Evolutionary conservation across 1,284 basidiomycete genomes (phyloP), one percentile per base, ranked within the genome.

Genomic region (Ceratobasidium sp.): DNA sequence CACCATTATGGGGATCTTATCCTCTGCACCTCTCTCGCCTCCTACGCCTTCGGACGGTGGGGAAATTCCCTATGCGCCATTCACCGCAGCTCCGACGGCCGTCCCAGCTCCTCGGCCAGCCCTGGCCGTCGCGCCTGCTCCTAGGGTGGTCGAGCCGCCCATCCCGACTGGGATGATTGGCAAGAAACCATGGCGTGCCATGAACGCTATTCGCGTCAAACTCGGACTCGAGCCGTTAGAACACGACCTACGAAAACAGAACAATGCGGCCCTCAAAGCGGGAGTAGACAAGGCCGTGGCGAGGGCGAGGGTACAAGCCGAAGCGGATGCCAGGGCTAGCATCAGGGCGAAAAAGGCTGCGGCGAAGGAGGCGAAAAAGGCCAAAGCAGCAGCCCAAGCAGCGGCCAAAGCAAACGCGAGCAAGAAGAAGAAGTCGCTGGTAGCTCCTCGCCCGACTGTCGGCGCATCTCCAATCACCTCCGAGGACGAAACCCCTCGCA

Each of bases 51-150:
- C 67, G 44, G 67, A 72, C 22, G 44, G 45, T 31, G 56, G 56
- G 5, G 67, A 72, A 24, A 72, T 72, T 44, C 67, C 67, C 1
- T 72, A 72, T n/a, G 45, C 50, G 24, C 56, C 67, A 14, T 72
- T 72, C 47, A 72, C 67, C 27, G 36, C 67, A 15, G 67, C 67
- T 24, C 67, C 67, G 27, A 72, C 67, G 41, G 67, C 67, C 24
- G 56, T 72, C 14, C 15, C 56, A 19, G 56, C 50, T n/a, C 67
- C 67, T 31, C 19, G 48, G 6, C 36, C 67, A 19, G 24, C 45
- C n/a, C 31, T 33, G 2, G 2, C n/a, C n/a, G n/a, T n/a, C n/a
- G n/a, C n/a, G n/a, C n/a, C n/a, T 15, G 19, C 9, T 22, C 54
- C 54, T 56, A 7, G 24, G 0, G 29, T 19, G 33, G 36, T 41